Percentiles rank a stretch among this genome's conserved stretches.
These are phyloP conservation scores for Phytophthora cajani DNA, from an alignment of 352 stramenopile species.

Conservation along the genomic window DNA sequence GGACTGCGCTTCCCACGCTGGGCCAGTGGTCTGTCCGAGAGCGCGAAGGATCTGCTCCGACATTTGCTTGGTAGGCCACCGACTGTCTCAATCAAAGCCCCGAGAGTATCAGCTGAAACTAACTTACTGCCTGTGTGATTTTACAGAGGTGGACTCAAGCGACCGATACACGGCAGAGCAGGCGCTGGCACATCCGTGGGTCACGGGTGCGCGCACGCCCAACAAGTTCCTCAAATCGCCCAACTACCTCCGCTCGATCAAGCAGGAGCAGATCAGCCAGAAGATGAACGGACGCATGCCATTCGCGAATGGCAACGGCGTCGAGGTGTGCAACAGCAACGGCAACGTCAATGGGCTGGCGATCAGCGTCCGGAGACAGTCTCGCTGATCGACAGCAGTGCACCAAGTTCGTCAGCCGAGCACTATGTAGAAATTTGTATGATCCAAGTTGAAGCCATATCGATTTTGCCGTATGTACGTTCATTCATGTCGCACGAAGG, in stretches of 20 bases:
- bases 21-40: constrained; percentile 88
- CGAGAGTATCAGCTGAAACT: not conserved
- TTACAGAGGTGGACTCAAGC: constrained; percentile 73
- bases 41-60: constrained; percentile 85
- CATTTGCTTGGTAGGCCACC: constrained; percentile 69
- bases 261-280: constrained; percentile 62
- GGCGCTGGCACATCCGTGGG: constrained; percentile 83
- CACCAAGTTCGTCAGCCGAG: not conserved
- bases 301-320: constrained; percentile 15
- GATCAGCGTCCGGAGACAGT: constrained; percentile 70
- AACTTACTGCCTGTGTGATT: not conserved
- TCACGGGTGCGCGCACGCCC: constrained; percentile 83
- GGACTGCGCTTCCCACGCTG: constrained; percentile 94
- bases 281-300: constrained; percentile 44
- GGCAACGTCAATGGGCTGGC: constrained; percentile 25
- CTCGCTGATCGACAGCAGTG: constrained; percentile 45
- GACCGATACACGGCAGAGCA: constrained; percentile 87
- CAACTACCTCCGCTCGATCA: constrained; percentile 87
- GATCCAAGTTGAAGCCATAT: constrained; percentile 4
- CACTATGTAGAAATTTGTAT: constrained; percentile 9
- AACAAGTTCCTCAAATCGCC: constrained; percentile 90
- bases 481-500: constrained; percentile 12
- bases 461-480: constrained; percentile 12
- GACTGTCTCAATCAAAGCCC: not conserved
- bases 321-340: constrained; percentile 26